phyloP scores from a whole-genome alignment of 164 flowering plant species.

The Nymphaea colorata region DNA sequence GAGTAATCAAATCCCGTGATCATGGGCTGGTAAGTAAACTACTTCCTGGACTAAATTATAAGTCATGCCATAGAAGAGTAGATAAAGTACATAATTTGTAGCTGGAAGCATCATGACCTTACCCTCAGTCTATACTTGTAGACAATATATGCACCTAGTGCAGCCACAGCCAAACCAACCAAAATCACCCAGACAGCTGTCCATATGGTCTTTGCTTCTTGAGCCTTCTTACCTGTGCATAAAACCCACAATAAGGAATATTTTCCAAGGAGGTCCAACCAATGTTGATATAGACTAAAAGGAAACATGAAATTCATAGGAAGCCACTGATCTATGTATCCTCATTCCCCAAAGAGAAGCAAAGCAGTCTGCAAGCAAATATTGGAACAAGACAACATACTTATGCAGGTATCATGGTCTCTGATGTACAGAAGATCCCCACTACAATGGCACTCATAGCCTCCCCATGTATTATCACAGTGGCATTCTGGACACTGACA shows the following conservation, averaged over 20 bases:
- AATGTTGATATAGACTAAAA: no score
- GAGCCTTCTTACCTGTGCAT: constrained; percentile 38
- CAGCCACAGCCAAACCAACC: constrained; percentile 53
- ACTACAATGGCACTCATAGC: constrained; percentile 67
- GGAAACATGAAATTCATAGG: no score
- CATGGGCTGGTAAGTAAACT: no score
- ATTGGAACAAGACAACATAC: constrained; percentile 27
- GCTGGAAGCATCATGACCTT: constrained; percentile 8
- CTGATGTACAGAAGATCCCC: constrained; percentile 74
- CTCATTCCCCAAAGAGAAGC: no score
- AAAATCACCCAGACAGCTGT: constrained; percentile 55
- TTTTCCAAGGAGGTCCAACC: no score
- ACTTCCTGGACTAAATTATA: no score
- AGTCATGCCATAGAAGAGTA: no score
- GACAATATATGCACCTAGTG: constrained; percentile 63
- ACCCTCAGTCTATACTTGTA: constrained; percentile 97
- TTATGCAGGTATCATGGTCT: constrained; percentile 87
- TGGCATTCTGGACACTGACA: constrained; percentile 85
- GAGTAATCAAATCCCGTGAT: no score
- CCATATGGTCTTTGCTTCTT: constrained; percentile 29
- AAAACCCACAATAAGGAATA: background rate
- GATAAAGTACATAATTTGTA: no score
- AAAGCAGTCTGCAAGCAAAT: background rate
- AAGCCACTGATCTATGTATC: no score
- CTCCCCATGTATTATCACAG: constrained; percentile 84